These are phyloP conservation scores for Chernovozyma aurita DNA, from an alignment of 1,139 yeast species.

Conservation along the genomic window DNA sequence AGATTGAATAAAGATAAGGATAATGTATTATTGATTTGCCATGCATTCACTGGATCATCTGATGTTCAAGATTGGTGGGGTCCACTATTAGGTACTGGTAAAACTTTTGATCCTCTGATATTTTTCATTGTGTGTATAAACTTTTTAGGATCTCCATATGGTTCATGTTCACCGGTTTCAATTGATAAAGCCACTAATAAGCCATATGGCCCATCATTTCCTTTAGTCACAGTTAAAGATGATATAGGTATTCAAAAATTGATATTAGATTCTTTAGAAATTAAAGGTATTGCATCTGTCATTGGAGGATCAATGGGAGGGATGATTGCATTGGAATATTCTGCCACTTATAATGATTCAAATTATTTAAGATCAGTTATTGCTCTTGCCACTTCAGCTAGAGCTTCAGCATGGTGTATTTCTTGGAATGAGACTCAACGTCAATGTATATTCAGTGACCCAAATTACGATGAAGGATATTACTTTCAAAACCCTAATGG, in stretches of 20 bases:
- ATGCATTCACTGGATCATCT: constrained; percentile 92
- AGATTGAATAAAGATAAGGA: constrained; percentile 58
- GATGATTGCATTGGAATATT: constrained; percentile 90
- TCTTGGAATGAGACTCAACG: constrained; percentile 99
- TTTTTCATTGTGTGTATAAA: constrained; percentile 85
- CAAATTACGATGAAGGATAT: constrained; percentile 87
- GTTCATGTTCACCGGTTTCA: constrained; percentile 89
- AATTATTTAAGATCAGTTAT: constrained; percentile 68
- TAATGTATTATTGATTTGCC: constrained; percentile 84
- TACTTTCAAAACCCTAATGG: constrained; percentile 57
- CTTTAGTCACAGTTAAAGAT: constrained; percentile 86
- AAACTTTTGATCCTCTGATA: constrained; percentile 87
- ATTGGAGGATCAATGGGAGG: constrained; percentile 99
- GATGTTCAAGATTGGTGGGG: constrained; percentile 99
- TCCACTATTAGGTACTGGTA: constrained; percentile 78
- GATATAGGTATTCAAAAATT: constrained; percentile 79
- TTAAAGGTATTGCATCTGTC: constrained; percentile 72
- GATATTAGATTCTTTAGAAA: constrained; percentile 71
- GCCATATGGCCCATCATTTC: constrained; percentile 91
- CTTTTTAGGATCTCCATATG: constrained; percentile 93
- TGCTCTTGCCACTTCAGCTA: constrained; percentile 89
- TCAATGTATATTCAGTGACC: constrained; percentile 92
- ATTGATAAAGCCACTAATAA: constrained; percentile 67
- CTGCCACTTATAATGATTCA: constrained; percentile 61
- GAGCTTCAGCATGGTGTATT: constrained; percentile 97